Base-by-base conservation (phyloP, 768 basidiomycete species). In the Leucogyrophana mollusca region DNA sequence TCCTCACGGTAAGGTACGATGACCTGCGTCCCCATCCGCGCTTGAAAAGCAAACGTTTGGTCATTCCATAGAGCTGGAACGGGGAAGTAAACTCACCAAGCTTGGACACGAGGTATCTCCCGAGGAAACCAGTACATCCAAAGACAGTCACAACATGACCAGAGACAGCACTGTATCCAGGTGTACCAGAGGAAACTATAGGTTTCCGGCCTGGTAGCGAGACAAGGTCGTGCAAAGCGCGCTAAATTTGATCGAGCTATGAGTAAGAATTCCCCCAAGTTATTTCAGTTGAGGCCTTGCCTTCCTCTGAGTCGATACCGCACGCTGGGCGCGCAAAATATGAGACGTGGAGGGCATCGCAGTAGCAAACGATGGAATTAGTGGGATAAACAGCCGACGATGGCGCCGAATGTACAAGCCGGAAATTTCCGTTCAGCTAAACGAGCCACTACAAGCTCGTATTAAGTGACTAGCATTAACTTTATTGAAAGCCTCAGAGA, bases 61-160 rank as follows among this genome's bases (percentile, higher is more conserved):
- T 51, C 40, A 56, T 47, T 23, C 23, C 38, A 9, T 40, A 50
- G 35, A 34, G 40, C 38, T 40, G 38, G 39, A 20, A 6, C 25
- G 35, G 21, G 40, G 42, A 24, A 43, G 13, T 20, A 23, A 32
- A 63, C 83, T 55, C 59, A 93, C 92, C 94, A 10, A 99, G 80
- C 73, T 97, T 97, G 24, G 87, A 80, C 33, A 97, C 90, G 35
- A 97, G 74, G 68, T 98, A 98, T 61, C 94, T 76, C 36, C 95
- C 96, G 48, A 99, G 72, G 66, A 97, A 98, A 4, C 94, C 91
- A 3, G 94, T 96, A 63, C 86, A 89, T 18, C 96, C 96, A 75
- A 99, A 98, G 40, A 98, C 94, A 13, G 96, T 99, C 34, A 87
- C 95, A 30, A 86, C 80, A 69, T 94, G 94, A 3, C 95, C 96